Evolutionary conservation across 306 rosid genomes (phyloP), one percentile per base, ranked within the genome.

Genomic region (Lathyrus oleraceus): DNA sequence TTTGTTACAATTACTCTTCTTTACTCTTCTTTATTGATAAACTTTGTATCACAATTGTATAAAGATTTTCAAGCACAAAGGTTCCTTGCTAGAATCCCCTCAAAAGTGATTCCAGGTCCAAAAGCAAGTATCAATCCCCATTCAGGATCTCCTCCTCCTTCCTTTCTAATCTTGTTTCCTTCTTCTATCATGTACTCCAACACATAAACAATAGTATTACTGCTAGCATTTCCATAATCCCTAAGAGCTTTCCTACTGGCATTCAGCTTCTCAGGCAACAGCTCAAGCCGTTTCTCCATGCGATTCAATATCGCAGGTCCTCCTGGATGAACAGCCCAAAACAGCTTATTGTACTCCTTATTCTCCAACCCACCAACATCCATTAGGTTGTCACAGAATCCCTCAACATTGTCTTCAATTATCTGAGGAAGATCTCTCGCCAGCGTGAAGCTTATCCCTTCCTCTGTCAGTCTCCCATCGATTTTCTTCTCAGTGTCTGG

Each of bases 311-410:
- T 91, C 21, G 99, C 97, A 13, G 97, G 97, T 4, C 92, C 97
- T 1, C 96, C 92, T 0, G 96, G 99, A 87, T 91, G 97, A 7
- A 94, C 95, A 3, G 95, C 97, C 97, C 96, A 91, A 30, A 94
- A 91, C 67, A 94, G 27, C 74, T 86, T 70, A 71, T 86, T 88
- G 44, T 86, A 88, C 17, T 81, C 83, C 82, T 88, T 80, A 5
- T 77, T 78, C 35, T 76, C 44, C 43, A 77, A 74, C 44, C 90
- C 91, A 72, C 23, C 78, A 15, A 35, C 85, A 62, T 57, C 68
- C 60, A 90, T 77, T 56, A 94, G 64, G 38, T 77, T 77, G 44
- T 79, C 85, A 73, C 96, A 90, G 72, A 94, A 94, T n/a, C 78
- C 91, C 39, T 87, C 92, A 40, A 90, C 79, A 72, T 81, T 85